Evolutionary conservation across 352 stramenopile genomes (phyloP).

Genomic region (Phytophthora melonis): DNA sequence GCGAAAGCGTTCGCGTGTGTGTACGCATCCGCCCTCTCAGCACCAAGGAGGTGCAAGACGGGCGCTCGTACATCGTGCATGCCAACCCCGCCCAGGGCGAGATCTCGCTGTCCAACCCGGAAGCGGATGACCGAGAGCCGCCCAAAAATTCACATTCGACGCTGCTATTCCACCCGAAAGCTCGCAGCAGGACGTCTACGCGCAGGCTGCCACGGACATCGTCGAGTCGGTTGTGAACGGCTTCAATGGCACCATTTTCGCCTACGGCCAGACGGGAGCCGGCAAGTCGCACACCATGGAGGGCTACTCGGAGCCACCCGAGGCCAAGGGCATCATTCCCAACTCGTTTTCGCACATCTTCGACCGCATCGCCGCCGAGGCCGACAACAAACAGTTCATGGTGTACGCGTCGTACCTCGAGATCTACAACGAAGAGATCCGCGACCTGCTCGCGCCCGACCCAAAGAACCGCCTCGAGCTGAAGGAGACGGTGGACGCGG

Average conservation of each 20-base stretch:
- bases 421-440: constrained; percentile 99
- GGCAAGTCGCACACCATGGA: constrained; percentile 94
- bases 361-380: constrained; percentile 87
- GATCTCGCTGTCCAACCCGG: constrained; percentile 90
- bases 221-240: constrained; percentile 94
- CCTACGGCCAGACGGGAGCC: constrained; percentile 92
- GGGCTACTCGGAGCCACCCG: constrained; percentile 87
- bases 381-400: constrained; percentile 91
- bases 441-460: constrained; percentile 92
- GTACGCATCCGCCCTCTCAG: constrained; percentile 94
- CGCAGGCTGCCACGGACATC: constrained; percentile 89
- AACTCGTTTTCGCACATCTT: constrained; percentile 97
- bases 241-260: constrained; percentile 98
- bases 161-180: constrained; percentile 89
- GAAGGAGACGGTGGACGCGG: constrained; percentile 94
- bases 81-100: constrained; percentile 80
- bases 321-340: constrained; percentile 95
- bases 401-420: constrained; percentile 96
- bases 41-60: constrained; percentile 93
- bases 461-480: constrained; percentile 92
- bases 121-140: constrained; percentile 73
- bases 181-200: constrained; percentile 93
- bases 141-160: constrained; percentile 97
- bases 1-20: constrained; percentile 94
- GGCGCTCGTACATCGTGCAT: constrained; percentile 80